Evolutionary conservation across 1,284 basidiomycete species (phyloP).

Genomic region (Schizophyllum amplum): DNA sequence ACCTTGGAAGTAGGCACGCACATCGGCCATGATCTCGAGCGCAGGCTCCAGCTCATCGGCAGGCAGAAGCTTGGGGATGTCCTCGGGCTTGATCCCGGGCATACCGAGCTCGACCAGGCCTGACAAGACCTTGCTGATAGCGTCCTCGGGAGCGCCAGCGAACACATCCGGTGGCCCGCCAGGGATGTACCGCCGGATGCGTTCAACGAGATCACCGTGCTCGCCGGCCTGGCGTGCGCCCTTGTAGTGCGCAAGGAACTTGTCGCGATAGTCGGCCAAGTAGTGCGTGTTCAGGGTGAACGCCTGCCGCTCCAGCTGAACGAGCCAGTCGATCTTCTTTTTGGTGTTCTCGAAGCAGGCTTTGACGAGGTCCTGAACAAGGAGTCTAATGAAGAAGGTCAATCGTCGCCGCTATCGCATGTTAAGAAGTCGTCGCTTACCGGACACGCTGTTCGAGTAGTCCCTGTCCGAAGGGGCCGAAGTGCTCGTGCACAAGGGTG

Average conservation of each 20-base stretch:
- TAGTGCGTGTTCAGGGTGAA: slow-evolving; percentile 56
- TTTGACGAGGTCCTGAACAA: slow-evolving; percentile 41
- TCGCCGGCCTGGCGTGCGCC: slow-evolving; percentile 26
- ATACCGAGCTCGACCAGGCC: slow-evolving; percentile 39
- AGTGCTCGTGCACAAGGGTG: slow-evolving; percentile 36
- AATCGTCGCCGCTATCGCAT: background rate
- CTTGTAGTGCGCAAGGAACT: slow-evolving; percentile 45
- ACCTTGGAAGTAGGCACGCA: slow-evolving; percentile 71
- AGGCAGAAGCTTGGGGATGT: slow-evolving; percentile 46
- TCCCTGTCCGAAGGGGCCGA: slow-evolving; percentile 44
- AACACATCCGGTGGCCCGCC: background rate
- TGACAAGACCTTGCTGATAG: slow-evolving; percentile 29
- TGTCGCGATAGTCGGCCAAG: slow-evolving; percentile 45
- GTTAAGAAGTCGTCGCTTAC: slow-evolving; percentile 28
- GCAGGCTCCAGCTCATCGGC: slow-evolving; percentile 46
- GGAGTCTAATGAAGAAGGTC: slow-evolving; percentile 24
- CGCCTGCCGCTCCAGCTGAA: slow-evolving; percentile 43
- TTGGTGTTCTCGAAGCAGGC: slow-evolving; percentile 30
- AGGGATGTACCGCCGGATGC: background rate
- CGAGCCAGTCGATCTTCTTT: slow-evolving; percentile 39
- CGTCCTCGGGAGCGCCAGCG: background rate
- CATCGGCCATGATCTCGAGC: slow-evolving; percentile 59
- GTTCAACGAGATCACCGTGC: background rate
- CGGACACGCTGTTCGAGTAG: slow-evolving; percentile 41
- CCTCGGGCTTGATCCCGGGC: slow-evolving; percentile 27